Evolutionary conservation across 495 filamentous ascomycete species (phyloP), one percentile per base, ranked within the genome.

Genomic region (Corynascus novoguineensis): DNA sequence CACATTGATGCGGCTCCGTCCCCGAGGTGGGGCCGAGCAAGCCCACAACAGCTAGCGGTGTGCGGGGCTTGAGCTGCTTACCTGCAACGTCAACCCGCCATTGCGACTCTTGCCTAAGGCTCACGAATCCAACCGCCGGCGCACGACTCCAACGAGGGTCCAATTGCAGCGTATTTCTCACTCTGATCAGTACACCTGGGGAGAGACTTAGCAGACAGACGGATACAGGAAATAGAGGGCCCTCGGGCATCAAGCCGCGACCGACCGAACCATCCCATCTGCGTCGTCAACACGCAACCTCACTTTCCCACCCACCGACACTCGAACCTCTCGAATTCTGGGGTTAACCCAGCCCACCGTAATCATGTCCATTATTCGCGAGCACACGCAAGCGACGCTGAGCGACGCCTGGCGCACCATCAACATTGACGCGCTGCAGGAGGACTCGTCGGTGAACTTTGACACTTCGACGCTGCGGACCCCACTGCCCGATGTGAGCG

Each of bases 391-490:
- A 31, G 73, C 79, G 32, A 70, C 78, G 54, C 73, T 82, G 24
- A 66, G 67, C 68, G 80, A 82, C 63, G 77, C 76, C 78, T 96
- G 89, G 84, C 88, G 91, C 69, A 95, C 89, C 64, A 92, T 96
- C 79, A 89, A 96, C 77, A 85, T 96, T 75, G 91, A 96, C 73
- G 81, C 83, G 61, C 82, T 92, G 53, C 86, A 91, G 72, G 87
- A 90, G n/a, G 91, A 96, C 73, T 87, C 87, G 55, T 77, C 86
- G 44, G 74, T 82, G 68, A 96, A 95, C 80, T 96, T 96, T 76
- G 86, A 91, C 66, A 81, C 87, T 64, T 78, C 84, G 47, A 84
- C 89, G 17, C 83, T 96, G 51, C 83, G 87, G 60, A 87, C 89
- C 14, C 73, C 83, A n/a, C 80, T 85, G 46, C 71, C 82, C 53